phyloP scores from a whole-genome alignment of 73 alveolate genomes.

The Paramecium sonneborni region DNA sequence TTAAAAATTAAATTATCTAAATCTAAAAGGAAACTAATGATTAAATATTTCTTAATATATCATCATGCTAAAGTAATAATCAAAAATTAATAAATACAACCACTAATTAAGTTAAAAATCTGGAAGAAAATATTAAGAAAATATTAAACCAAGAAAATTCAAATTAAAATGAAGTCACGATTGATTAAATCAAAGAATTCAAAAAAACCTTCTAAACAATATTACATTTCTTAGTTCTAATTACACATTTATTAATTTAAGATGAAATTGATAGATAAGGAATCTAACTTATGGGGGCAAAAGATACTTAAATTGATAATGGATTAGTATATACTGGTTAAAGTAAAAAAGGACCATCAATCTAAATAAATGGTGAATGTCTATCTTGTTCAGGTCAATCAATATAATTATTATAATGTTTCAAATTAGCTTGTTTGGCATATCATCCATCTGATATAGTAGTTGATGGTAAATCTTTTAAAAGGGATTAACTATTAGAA shows the following conservation, averaged over 20 bases:
- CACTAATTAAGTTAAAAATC: neutral
- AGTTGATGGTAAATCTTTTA: conserved; percentile 58
- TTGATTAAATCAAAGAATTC: neutral
- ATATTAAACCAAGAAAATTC: neutral
- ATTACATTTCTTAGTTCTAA: neutral
- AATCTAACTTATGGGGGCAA: conserved; percentile 15
- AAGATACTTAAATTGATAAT: neutral
- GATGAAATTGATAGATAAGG: conserved; percentile 51
- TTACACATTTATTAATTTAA: conserved; percentile 9
- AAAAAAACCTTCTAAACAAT: neutral
- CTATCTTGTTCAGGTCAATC: conserved; percentile 58
- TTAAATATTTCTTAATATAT: neutral
- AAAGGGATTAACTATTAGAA: conserved; percentile 61
- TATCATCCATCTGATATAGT: conserved; percentile 57
- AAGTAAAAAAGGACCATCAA: neutral
- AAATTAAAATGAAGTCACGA: neutral
- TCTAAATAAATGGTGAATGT: conserved; percentile 36
- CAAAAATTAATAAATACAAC: neutral
- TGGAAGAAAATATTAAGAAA: neutral
- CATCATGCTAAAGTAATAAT: neutral
- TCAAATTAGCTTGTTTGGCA: conserved; percentile 61
- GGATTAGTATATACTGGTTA: conserved; percentile 17
- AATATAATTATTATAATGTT: conserved; percentile 12
- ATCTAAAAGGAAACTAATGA: neutral
- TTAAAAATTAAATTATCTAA: neutral